Base-by-base conservation (phyloP, 108 stramenopile species). In the Skeletonema costatum region DNA sequence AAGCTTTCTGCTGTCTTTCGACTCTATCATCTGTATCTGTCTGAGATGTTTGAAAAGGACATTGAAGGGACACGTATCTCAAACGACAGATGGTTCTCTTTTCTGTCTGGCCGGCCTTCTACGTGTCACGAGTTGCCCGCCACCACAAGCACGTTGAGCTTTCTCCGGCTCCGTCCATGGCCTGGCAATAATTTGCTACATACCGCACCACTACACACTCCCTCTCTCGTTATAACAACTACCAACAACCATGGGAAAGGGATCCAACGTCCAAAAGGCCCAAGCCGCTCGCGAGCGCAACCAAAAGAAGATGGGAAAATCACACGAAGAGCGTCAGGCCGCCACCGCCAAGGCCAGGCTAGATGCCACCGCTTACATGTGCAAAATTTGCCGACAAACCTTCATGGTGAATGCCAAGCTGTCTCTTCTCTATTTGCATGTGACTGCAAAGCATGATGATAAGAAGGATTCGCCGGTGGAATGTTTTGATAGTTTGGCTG, bases 181-280 rank as follows among this genome's bases (percentile, higher is more conserved):
- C n/a, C n/a, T n/a, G n/a, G n/a, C n/a, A n/a, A n/a, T n/a, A n/a
- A n/a, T n/a, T n/a, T n/a, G n/a, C n/a, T n/a, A n/a, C n/a, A 36
- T 36, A 25, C 35, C 35, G 35, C 6, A 6, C 4, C 35, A 46
- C 44, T 5, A 46, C 44, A 16, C 42, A 16, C 39, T 10, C 39
- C 8, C 16, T 16, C 44, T 12, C 44, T n/a, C 44, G 0, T 3
- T 0, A 46, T 0, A 46, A 4, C 44, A 46, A n/a, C 16, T n/a
- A 46, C 11, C 44, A 46, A 0, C 44, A 46, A 11, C 2, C 36
- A 95, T 95, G 94, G 94, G 94, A 70, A 95, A 95, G 68, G 94
- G 94, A 75, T 93, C 92, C 21, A 95, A 95, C 77, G 94, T 92
- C 25, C 94, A 95, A 82, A 95, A 95, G 79, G 90, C 92, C 11